Percentiles rank a stretch among this genome's conserved stretches.
phyloP scores from a whole-genome alignment of 1,284 basidiomycete genomes.

The Stygiomarasmius scandens region DNA sequence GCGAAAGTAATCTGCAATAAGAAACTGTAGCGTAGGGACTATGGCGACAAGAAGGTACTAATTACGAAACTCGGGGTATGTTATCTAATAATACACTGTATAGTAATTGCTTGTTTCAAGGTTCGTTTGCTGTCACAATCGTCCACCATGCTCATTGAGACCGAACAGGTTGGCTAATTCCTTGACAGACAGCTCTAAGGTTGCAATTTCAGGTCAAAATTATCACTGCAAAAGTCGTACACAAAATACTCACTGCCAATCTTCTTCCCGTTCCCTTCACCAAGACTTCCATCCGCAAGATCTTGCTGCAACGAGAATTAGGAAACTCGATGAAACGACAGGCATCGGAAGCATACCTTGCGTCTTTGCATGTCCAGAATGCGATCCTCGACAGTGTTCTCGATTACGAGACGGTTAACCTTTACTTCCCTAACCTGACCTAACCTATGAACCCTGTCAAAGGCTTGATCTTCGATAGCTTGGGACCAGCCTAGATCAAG shows the following conservation, averaged over 20 bases:
- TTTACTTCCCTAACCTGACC: constrained; percentile 56
- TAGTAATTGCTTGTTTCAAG: too few relatives aligned
- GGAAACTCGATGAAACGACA: not conserved
- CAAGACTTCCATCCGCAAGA: constrained; percentile 61
- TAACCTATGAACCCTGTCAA: constrained; percentile 54
- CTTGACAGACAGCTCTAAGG: constrained; percentile 45
- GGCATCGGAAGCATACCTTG: constrained; percentile 40
- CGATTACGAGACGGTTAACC: constrained; percentile 63
- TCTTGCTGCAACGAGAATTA: constrained; percentile 35
- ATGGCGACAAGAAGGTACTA: too few relatives aligned
- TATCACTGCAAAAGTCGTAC: not conserved
- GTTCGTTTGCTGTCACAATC: not conserved
- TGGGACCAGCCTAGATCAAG: constrained; percentile 65
- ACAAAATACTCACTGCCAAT: constrained; percentile 49
- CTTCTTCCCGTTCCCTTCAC: constrained; percentile 60
- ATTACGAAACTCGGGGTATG: too few relatives aligned
- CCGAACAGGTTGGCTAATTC: constrained; percentile 47
- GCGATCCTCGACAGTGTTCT: constrained; percentile 62
- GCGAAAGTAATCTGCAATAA: not conserved
- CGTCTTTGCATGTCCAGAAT: constrained; percentile 59
- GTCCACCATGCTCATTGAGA: constrained; percentile 45
- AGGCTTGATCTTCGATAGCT: constrained; percentile 59
- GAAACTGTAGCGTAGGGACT: too few relatives aligned
- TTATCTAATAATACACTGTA: too few relatives aligned
- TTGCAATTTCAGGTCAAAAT: constrained; percentile 1